Conservation (phyloP, 2,329 filamentous ascomycete genomes). For the Sclerotinia nivalis region DNA sequence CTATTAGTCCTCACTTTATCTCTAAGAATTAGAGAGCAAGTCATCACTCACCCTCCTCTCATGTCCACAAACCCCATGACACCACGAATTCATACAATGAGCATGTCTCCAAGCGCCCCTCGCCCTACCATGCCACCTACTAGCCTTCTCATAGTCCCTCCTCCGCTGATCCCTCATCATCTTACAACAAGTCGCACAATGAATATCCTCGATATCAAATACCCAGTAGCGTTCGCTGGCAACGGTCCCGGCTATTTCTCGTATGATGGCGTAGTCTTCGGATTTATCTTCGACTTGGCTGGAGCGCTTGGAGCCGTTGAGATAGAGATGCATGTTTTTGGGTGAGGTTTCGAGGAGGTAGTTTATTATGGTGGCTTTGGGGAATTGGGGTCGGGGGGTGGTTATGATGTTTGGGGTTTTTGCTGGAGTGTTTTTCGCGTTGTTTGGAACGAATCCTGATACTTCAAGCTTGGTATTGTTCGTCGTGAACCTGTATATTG, state of each 20-base stretch:
- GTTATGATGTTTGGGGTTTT: neutral
- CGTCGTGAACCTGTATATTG: no score
- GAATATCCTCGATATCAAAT: slow-evolving; percentile 23
- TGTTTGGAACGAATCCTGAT: no score
- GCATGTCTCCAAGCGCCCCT: slow-evolving; percentile 13
- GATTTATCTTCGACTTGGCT: slow-evolving; percentile 11
- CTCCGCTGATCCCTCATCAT: slow-evolving; percentile 4
- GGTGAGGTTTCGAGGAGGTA: neutral
- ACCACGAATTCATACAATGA: slow-evolving; percentile 21
- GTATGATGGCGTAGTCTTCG: slow-evolving; percentile 5
- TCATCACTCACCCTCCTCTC: neutral
- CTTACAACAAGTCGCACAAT: slow-evolving; percentile 14
- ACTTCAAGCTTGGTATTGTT: no score
- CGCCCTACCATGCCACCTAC: neutral
- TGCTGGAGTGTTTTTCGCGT: no score
- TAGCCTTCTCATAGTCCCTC: neutral
- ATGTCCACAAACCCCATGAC: slow-evolving; percentile 6
- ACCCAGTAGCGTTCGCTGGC: slow-evolving; percentile 5
- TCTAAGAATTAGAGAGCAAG: neutral
- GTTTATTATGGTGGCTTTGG: neutral
- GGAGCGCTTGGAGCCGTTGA: slow-evolving; percentile 10
- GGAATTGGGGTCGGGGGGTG: neutral
- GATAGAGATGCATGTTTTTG: neutral
- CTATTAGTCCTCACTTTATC: no score
- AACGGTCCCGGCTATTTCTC: neutral